These are phyloP conservation scores for Escovopsis weberi DNA, from an alignment of 2,329 filamentous ascomycete species.

Conservation along the genomic window DNA sequence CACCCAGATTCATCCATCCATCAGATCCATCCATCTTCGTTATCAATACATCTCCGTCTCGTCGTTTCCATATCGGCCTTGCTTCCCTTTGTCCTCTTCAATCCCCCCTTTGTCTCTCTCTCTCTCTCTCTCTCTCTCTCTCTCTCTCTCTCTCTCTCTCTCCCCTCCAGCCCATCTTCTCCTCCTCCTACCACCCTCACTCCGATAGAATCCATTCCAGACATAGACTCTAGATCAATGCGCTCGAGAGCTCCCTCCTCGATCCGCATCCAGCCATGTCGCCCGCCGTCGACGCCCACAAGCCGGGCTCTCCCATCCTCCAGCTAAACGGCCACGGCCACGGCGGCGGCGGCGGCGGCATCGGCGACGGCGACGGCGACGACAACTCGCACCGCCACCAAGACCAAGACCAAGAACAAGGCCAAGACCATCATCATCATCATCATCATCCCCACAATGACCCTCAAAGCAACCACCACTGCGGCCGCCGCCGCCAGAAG, in stretches of 20 bases:
- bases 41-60: too few relatives aligned
- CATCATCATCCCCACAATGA: not conserved
- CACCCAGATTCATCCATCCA: too few relatives aligned
- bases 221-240: too few relatives aligned
- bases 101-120: not conserved
- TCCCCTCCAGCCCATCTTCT: not conserved
- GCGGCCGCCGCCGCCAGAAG: not conserved
- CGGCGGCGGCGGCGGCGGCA: not conserved
- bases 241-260: not conserved
- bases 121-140: not conserved
- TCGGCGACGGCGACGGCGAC: too few relatives aligned
- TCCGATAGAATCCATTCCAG: too few relatives aligned
- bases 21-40: too few relatives aligned
- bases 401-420: too few relatives aligned
- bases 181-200: not conserved
- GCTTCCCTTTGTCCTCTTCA: not conserved
- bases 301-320: constrained; percentile 1
- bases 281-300: constrained; percentile 3
- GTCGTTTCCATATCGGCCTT: too few relatives aligned
- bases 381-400: too few relatives aligned
- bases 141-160: not conserved
- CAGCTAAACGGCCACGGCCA: constrained; percentile 4
- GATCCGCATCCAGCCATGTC: constrained; percentile 2
- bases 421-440: not conserved
- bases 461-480: not conserved